Base-by-base conservation (phyloP, 345 rosid species). In the Sisymbrium altissimum region DNA sequence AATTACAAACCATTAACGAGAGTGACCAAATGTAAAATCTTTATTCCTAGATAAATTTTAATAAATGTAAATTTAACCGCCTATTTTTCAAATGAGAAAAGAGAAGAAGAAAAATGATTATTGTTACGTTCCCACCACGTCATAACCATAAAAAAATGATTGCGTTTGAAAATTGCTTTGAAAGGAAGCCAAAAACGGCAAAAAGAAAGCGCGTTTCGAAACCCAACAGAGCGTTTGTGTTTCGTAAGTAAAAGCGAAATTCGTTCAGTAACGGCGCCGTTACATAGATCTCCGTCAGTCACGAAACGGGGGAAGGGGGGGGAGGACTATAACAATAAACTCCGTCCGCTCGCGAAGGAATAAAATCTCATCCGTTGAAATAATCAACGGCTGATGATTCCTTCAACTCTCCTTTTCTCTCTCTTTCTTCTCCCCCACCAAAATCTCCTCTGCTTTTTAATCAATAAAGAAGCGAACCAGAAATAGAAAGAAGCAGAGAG, bases 301-400 rank as follows among this genome's bases (percentile, higher is more conserved):
- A 11, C 45, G 64, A 19, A 32, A 59, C 64, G 56, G 56, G 8
- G n/a, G n/a, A n/a, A n/a, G n/a, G n/a, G n/a, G n/a, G n/a, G n/a
- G n/a, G n/a, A n/a, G n/a, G n/a, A n/a, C n/a, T n/a, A n/a, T 36
- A 49, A 48, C 59, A 23, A 57, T 68, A 64, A 55, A 25, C 54
- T 36, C 75, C 41, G 18, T 58, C 64, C 72, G 75, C 52, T 79
- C 10, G 27, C 53, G 2, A 41, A 70, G 74, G 72, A 77, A 61
- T 39, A 23, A 10, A 36, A 85, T 85, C 84, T 81, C 57, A 49
- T 1, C 86, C 86, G 82, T 85, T 43, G 52, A 72, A 73, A 14
- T 6, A 21, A 82, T 81, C 80, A 46, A 79, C 82, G 86, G 83
- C 60, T 82, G 35, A 6, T n/a, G 25, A 55, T 58, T 32, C 38